Evolutionary conservation across 768 basidiomycete genomes (phyloP).

Genomic region (Gyrodon lividus): DNA sequence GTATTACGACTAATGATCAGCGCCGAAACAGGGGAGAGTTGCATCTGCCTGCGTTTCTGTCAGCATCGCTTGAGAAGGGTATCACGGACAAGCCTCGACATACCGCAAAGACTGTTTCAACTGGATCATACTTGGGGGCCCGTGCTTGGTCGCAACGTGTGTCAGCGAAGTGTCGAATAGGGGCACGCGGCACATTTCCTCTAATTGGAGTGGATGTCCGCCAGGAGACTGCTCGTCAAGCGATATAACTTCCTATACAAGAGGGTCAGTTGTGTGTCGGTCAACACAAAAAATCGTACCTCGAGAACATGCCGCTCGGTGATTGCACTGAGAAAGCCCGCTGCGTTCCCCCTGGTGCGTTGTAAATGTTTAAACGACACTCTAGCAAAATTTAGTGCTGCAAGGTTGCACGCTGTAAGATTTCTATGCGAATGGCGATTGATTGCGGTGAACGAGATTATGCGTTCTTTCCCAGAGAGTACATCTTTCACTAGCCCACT

Average conservation of each 20-base stretch:
- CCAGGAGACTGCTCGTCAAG: constrained; percentile 52
- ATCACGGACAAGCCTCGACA: constrained; percentile 5
- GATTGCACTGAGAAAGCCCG: constrained; percentile 13
- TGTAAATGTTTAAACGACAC: constrained; percentile 36
- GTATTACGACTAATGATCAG: constrained; percentile 60
- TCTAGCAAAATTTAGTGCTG: constrained; percentile 60
- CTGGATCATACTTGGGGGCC: constrained; percentile 33
- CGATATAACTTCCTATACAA: constrained; percentile 45
- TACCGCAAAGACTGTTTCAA: constrained; percentile 33
- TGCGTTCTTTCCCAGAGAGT: constrained; percentile 35
- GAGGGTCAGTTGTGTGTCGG: background rate
- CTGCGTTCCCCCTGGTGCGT: constrained; percentile 6
- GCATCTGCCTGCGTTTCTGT: constrained; percentile 28
- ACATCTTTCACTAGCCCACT: constrained; percentile 17
- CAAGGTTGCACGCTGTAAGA: constrained; percentile 57
- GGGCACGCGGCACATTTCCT: constrained; percentile 47
- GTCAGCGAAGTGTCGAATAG: constrained; percentile 44
- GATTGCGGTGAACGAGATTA: constrained; percentile 45
- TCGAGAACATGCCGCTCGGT: constrained; percentile 15
- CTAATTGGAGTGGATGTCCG: constrained; percentile 46
- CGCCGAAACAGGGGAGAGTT: constrained; percentile 26
- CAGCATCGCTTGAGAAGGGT: too few relatives aligned
- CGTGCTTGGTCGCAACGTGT: constrained; percentile 36
- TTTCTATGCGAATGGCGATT: constrained; percentile 44
- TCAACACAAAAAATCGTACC: constrained; percentile 12